phyloP scores from a whole-genome alignment of 345 rosid species.

The Geranium rotundifolium region DNA sequence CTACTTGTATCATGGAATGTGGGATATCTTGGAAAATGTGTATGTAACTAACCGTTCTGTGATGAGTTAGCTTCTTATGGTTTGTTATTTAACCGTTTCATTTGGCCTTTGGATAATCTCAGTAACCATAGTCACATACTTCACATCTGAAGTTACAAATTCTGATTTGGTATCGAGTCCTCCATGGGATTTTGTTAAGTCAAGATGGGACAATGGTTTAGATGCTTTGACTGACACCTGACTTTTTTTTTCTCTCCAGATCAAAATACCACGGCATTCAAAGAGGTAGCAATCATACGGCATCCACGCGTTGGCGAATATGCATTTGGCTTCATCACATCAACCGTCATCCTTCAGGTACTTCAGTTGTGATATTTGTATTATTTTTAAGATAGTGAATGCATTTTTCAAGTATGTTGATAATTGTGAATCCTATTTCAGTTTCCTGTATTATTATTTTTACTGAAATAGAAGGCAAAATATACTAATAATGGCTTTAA shows the following conservation, averaged over 20 bases:
- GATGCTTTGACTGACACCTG: not conserved
- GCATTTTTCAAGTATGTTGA: no score
- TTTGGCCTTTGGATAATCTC: not conserved
- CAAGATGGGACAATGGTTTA: not conserved
- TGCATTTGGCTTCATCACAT: conserved; percentile 81
- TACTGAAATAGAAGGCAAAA: no score
- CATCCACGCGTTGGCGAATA: conserved; percentile 84
- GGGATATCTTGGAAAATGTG: not conserved
- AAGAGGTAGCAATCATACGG: conserved; percentile 78
- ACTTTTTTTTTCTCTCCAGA: conserved; percentile 23
- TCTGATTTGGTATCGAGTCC: not conserved
- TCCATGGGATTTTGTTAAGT: not conserved
- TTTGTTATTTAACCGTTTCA: not conserved
- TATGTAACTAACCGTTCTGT: conserved; percentile 2
- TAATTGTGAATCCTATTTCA: no score
- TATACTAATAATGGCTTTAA: no score
- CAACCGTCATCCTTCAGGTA: conserved; percentile 78
- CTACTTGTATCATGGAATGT: not conserved
- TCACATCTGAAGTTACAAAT: not conserved
- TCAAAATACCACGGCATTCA: conserved; percentile 78
- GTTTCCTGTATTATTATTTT: no score
- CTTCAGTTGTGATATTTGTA: not conserved
- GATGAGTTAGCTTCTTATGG: not conserved
- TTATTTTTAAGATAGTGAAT: no score
- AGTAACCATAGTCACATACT: not conserved